These are phyloP conservation scores for Peronospora farinosa DNA, from an alignment of 352 stramenopile genomes.

Conservation along the genomic window DNA sequence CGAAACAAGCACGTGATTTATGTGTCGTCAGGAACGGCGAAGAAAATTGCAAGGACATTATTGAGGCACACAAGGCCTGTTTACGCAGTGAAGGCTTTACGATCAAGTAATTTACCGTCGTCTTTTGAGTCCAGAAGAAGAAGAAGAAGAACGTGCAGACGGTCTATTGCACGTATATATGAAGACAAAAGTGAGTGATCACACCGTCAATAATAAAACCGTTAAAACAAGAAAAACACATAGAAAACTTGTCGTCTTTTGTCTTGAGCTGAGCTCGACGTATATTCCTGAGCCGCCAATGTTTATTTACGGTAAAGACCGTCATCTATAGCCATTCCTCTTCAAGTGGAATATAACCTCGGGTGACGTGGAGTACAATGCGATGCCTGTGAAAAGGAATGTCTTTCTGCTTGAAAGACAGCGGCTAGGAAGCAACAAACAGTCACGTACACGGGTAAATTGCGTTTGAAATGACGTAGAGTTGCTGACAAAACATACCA, in stretches of 20 bases:
- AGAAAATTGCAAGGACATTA: conserved; percentile 91
- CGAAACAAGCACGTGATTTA: conserved; percentile 90
- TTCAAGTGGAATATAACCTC: conserved; percentile 55
- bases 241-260: conserved; percentile 5
- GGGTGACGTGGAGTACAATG: conserved; percentile 69
- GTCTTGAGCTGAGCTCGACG: background rate
- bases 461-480: background rate
- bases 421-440: conserved; percentile 29
- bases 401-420: conserved; percentile 72
- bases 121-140: background rate
- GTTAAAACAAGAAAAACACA: background rate
- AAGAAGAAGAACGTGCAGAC: conserved; percentile 4
- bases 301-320: background rate
- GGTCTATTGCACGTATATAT: conserved; percentile 27
- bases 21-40: conserved; percentile 90
- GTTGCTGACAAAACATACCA: conserved; percentile 27
- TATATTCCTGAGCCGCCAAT: background rate
- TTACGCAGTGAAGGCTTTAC: conserved; percentile 94
- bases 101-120: conserved; percentile 62
- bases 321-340: conserved; percentile 49
- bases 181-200: conserved; percentile 13
- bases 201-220: conserved; percentile 19
- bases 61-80: conserved; percentile 96
- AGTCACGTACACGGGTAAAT: background rate
- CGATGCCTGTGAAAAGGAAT: conserved; percentile 81